Conservation (phyloP, 169 alveolate genomes). For the Hepatocystis sp. region DNA sequence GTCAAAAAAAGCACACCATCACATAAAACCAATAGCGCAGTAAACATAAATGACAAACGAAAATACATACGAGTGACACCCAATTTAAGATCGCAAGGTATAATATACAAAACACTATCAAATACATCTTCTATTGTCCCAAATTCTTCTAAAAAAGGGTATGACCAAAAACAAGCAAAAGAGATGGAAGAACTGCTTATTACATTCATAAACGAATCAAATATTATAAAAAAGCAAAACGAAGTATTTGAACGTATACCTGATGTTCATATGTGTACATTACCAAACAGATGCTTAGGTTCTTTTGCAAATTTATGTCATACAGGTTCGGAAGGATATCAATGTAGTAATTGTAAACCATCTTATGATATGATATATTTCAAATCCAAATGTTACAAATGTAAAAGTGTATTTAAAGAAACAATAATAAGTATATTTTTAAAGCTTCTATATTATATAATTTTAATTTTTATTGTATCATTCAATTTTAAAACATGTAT, state of each 20-base stretch:
- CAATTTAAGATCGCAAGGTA: no score
- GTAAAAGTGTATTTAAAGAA: conserved; percentile 62
- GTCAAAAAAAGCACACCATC: no score
- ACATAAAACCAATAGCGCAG: no score
- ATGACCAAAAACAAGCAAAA: not conserved
- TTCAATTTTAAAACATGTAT: conserved; percentile 43
- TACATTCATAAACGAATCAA: conserved; percentile 45
- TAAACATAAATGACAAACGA: no score
- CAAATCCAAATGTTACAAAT: conserved; percentile 78
- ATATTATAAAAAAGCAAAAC: conserved; percentile 62
- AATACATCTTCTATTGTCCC: no score
- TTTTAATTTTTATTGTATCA: conserved; percentile 50
- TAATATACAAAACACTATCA: no score
- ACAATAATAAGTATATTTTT: conserved; percentile 31
- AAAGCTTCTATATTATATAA: conserved; percentile 48
- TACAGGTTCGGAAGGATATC: conserved; percentile 84
- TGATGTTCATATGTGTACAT: conserved; percentile 80
- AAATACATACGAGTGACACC: no score
- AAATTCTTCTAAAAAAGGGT: no score
- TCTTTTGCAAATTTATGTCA: conserved; percentile 74
- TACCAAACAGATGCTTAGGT: conserved; percentile 80
- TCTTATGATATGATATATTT: conserved; percentile 80
- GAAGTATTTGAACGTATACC: conserved; percentile 74
- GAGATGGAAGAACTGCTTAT: conserved; percentile 27
- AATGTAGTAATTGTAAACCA: conserved; percentile 79